These are phyloP conservation scores for Chloris gayana DNA, from an alignment of 176 grass and related monocot genomes.

Conservation along the genomic window DNA sequence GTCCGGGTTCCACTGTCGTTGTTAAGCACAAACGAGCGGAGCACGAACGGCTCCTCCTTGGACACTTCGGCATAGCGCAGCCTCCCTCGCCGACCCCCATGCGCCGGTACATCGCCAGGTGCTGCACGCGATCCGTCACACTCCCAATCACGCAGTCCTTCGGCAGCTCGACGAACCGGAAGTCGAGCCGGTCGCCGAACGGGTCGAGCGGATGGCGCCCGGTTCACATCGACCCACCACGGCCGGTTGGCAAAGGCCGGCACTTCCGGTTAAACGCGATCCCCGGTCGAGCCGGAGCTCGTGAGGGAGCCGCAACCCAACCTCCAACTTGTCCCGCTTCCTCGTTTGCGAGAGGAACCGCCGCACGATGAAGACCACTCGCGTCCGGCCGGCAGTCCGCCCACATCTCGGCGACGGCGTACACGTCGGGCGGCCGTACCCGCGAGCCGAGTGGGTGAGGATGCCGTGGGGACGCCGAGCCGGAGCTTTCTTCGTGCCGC, in stretches of 20 bases:
- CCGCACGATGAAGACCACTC: not conserved
- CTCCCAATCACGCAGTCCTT: not conserved
- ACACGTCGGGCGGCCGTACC: slow-evolving; percentile 11
- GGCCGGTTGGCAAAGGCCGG: slow-evolving; percentile 24
- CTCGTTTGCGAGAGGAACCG: slow-evolving; percentile 32
- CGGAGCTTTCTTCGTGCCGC: not conserved
- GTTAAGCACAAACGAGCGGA: slow-evolving; percentile 22
- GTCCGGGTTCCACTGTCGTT: not conserved
- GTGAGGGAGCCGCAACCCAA: not conserved
- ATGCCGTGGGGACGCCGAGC: not conserved
- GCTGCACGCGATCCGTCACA: not conserved
- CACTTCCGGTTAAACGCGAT: not conserved
- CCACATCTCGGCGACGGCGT: not conserved
- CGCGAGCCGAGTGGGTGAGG: not conserved
- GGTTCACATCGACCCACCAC: slow-evolving; percentile 33
- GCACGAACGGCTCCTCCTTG: slow-evolving; percentile 1
- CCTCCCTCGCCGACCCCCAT: slow-evolving; percentile 20
- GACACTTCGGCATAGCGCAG: slow-evolving; percentile 32
- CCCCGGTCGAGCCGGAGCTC: not conserved
- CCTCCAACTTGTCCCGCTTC: not conserved
- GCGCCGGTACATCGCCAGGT: not conserved
- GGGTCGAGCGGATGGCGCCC: slow-evolving; percentile 23
- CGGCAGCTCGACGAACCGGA: slow-evolving; percentile 16
- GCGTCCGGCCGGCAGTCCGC: no score
- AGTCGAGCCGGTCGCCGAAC: slow-evolving; percentile 23